phyloP scores from a whole-genome alignment of 2,329 filamentous ascomycete genomes.

The Fusarium incarnatum region DNA sequence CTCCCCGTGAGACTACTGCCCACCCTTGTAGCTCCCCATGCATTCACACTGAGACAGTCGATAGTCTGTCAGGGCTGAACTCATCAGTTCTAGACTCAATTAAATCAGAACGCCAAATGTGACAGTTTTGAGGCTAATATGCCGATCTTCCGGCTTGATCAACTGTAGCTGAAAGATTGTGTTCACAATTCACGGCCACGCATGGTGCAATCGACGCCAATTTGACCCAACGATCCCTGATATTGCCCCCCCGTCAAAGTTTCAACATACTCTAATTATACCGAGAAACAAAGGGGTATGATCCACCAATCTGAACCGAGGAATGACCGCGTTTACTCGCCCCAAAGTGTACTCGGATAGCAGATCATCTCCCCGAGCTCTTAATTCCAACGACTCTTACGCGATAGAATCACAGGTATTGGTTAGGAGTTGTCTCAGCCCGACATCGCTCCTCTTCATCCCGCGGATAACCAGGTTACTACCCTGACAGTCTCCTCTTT shows the following conservation, averaged over 20 bases:
- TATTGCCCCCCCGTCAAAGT: conserved; percentile 39
- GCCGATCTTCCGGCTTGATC: conserved; percentile 33
- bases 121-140: not conserved
- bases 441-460: conserved; percentile 25
- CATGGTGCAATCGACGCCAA: conserved; percentile 29
- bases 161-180: conserved; percentile 7
- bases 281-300: conserved; percentile 3
- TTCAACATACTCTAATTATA: conserved; percentile 9
- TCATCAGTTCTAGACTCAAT: conserved; percentile 33
- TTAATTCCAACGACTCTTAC: conserved; percentile 24
- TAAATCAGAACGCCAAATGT: conserved; percentile 3
- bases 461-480: conserved; percentile 14
- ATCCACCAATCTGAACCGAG: conserved; percentile 15
- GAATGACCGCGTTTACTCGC: not conserved
- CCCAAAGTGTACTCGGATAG: conserved; percentile 7
- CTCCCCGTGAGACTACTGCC: not conserved
- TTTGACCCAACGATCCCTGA: conserved; percentile 42
- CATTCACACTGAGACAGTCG: conserved; percentile 8
- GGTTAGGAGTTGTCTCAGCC: not conserved
- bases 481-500: conserved; percentile 7
- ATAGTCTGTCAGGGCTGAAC: conserved; percentile 25
- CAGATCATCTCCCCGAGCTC: conserved; percentile 18
- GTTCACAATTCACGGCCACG: not conserved
- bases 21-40: conserved; percentile 8
- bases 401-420: conserved; percentile 35